Evolutionary conservation across 352 stramenopile species (phyloP), one percentile per base, ranked within the genome.

Genomic region (Peronospora farinosa): DNA sequence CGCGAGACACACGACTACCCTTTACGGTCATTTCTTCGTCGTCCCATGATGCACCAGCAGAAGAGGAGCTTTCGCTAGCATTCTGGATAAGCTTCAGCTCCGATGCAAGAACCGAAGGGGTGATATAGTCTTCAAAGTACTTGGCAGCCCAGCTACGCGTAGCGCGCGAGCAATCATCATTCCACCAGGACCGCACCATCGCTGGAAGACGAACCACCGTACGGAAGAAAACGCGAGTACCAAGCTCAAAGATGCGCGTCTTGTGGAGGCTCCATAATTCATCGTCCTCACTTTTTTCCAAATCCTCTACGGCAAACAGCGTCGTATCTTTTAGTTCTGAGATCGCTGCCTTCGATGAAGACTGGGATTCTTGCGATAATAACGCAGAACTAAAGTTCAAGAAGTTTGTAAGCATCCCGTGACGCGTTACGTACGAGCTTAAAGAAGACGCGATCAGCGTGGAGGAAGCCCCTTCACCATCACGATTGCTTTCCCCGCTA

Each of bases 101-200:
- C 1, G 74, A 78, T 17, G 76, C 55, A 6, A 94, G 57, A 44
- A 94, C 72, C 13, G 79, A 86, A 39, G 83, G 83, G 10, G 83
- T 91, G 43, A 94, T 87, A 47, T 88, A 63, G 60, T 95, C 78
- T 67, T 90, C 74, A 55, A 91, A 95, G 65, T 95, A 95, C 47
- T 92, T 92, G 44, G 70, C 66, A 19, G 84, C 80, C 85, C 86
- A 95, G 51, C 72, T 88, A 38, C 80, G 75, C 10, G 85, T 64
- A 19, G 74, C 85, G 16, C 85, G 74, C 6, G 70, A 80, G 59
- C 86, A 96, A 17, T 92, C 78, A 43, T 96, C 85, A 30, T 93
- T 93, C 85, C 85, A 96, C 85, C 86, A 96, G 10, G 83, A 77
- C 21, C 86, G 83, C 41, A 93, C 84, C 67, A 96, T 89, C 7